These are phyloP conservation scores for Phytophthora hybrid DNA, from an alignment of 352 stramenopile species.

Conservation along the genomic window DNA sequence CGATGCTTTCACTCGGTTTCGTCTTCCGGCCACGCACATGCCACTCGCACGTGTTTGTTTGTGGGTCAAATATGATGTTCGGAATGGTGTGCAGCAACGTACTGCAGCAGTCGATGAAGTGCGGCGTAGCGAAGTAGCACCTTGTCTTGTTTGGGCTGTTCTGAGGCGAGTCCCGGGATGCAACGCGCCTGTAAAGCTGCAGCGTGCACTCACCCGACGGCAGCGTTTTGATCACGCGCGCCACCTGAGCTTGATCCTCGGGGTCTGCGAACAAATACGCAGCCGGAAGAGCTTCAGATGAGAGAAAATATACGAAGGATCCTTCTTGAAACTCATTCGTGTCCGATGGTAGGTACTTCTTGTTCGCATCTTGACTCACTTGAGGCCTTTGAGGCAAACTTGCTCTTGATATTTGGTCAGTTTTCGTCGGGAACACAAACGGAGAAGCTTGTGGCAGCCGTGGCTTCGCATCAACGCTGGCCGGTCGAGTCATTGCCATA, in stretches of 20 bases:
- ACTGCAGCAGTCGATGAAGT: slow-evolving; percentile 54
- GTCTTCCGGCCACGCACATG: background rate
- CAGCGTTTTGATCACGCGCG: slow-evolving; percentile 40
- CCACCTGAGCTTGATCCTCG: slow-evolving; percentile 48
- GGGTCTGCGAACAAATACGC: slow-evolving; percentile 13
- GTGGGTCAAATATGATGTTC: slow-evolving; percentile 39
- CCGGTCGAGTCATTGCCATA: slow-evolving; percentile 15
- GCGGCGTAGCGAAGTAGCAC: slow-evolving; percentile 44
- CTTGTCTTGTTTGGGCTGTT: slow-evolving; percentile 17
- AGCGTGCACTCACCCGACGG: slow-evolving; percentile 46
- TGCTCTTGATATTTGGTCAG: background rate
- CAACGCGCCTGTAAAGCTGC: slow-evolving; percentile 45
- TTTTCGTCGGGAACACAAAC: slow-evolving; percentile 18
- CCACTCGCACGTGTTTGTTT: slow-evolving; percentile 43
- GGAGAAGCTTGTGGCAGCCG: slow-evolving; percentile 3
- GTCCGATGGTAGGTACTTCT: slow-evolving; percentile 26
- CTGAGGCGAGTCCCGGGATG: slow-evolving; percentile 6
- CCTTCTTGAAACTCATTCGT: slow-evolving; percentile 39
- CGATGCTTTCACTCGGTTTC: background rate
- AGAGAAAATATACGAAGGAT: slow-evolving; percentile 48
- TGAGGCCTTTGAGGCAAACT: background rate
- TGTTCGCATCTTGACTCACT: background rate
- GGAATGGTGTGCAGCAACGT: slow-evolving; percentile 48
- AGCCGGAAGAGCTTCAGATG: slow-evolving; percentile 23
- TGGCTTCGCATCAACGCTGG: slow-evolving; percentile 34